Percentiles rank a stretch among this genome's conserved stretches.
These are phyloP conservation scores for Claviceps sp. DNA, from an alignment of 2,329 filamentous ascomycete species.

Conservation along the genomic window DNA sequence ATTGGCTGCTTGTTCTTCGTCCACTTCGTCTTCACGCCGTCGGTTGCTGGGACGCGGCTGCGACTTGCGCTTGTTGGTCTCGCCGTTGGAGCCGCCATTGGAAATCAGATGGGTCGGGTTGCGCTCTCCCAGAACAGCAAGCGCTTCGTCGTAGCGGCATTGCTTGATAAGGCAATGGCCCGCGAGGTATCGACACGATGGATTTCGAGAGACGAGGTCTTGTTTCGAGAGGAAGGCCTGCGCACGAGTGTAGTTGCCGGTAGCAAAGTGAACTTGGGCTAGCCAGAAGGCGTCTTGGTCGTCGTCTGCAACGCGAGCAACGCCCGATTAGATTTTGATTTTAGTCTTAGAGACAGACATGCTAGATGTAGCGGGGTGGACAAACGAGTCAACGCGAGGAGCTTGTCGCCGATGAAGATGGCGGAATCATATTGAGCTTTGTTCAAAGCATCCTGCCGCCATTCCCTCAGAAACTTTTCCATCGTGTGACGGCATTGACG, in stretches of 20 bases:
- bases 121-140: slow-evolving; percentile 75
- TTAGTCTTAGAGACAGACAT: too few relatives aligned
- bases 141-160: slow-evolving; percentile 75
- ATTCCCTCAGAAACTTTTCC: slow-evolving; percentile 87
- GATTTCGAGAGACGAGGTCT: slow-evolving; percentile 67
- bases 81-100: slow-evolving; percentile 42
- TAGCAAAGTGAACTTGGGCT: slow-evolving; percentile 94
- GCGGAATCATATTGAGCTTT: slow-evolving; percentile 94
- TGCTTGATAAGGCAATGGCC: slow-evolving; percentile 93
- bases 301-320: slow-evolving; percentile 46
- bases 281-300: slow-evolving; percentile 95
- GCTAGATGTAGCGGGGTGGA: slow-evolving; percentile 4
- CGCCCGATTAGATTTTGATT: background rate
- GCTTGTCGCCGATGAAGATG: slow-evolving; percentile 94
- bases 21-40: slow-evolving; percentile 19
- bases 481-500: slow-evolving; percentile 33
- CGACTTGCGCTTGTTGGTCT: slow-evolving; percentile 25
- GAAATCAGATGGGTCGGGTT: slow-evolving; percentile 83
- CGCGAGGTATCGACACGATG: slow-evolving; percentile 83
- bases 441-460: slow-evolving; percentile 90
- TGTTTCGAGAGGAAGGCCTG: slow-evolving; percentile 74
- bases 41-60: slow-evolving; percentile 21
- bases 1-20: slow-evolving; percentile 57
- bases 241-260: slow-evolving; percentile 86
- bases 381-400: slow-evolving; percentile 83